Evolutionary conservation across 805 yeast genomes (phyloP).

Genomic region (Schizosaccharomyces lindneri): DNA sequence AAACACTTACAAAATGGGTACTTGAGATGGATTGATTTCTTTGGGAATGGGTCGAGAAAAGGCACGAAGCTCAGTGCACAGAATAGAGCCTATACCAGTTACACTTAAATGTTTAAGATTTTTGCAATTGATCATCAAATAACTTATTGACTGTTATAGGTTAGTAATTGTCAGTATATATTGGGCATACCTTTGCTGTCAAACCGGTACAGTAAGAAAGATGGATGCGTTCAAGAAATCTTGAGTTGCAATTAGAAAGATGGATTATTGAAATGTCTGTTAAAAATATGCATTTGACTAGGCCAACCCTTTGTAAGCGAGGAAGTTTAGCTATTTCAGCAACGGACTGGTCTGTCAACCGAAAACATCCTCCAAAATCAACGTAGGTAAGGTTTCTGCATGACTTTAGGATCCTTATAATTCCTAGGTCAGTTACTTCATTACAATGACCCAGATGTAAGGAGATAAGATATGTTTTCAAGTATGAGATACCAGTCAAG

Average conservation of each 20-base stretch:
- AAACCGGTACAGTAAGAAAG: conserved; percentile 70
- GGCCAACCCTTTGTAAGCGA: conserved; percentile 65
- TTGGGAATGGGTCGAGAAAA: conserved; percentile 83
- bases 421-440: conserved; percentile 73
- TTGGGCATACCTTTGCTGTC: conserved; percentile 24
- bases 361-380: conserved; percentile 84
- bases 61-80: conserved; percentile 59
- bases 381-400: conserved; percentile 77
- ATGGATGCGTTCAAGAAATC: conserved; percentile 77
- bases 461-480: conserved; percentile 64
- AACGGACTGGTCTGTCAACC: conserved; percentile 62
- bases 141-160: conserved; percentile 26
- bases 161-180: neutral
- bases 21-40: conserved; percentile 72
- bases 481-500: conserved; percentile 37
- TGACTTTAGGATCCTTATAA: conserved; percentile 40
- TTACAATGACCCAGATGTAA: conserved; percentile 86
- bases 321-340: conserved; percentile 54
- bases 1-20: conserved; percentile 56
- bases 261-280: conserved; percentile 61
- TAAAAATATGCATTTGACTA: conserved; percentile 72
- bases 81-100: conserved; percentile 78
- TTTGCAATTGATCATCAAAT: conserved; percentile 56
- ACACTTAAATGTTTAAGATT: conserved; percentile 69
- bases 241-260: conserved; percentile 32